A percentile compares a stretch with the other conserved stretches of the same genome.
Conservation (phyloP, 257 asterid species). For the Solanum ossicruentum region DNA sequence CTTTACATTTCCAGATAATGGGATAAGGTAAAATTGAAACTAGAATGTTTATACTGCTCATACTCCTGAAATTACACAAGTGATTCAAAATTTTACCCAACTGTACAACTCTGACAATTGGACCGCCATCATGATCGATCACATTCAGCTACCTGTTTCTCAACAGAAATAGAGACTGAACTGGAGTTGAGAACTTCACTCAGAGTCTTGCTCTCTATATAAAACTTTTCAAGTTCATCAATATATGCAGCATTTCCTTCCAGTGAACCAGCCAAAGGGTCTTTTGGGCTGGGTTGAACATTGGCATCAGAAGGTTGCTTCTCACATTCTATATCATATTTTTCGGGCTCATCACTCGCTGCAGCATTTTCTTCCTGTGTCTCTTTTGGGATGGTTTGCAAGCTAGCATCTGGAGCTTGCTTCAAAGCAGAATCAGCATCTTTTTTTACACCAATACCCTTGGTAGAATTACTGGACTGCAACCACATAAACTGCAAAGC, state of each 20-base stretch:
- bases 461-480: conserved; percentile 7
- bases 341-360: conserved; percentile 15
- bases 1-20: conserved; percentile 35
- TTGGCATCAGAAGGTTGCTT: conserved; percentile 4
- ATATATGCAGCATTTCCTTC: conserved; percentile 18
- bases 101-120: conserved; percentile 48
- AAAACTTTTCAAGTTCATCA: conserved; percentile 6
- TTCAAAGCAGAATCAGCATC: not conserved
- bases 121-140: conserved; percentile 16
- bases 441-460: not conserved
- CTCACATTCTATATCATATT: conserved; percentile 12
- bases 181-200: conserved; percentile 27
- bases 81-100: conserved; percentile 44
- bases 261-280: not conserved
- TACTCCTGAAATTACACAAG: conserved; percentile 21
- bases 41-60: conserved; percentile 30
- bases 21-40: conserved; percentile 15
- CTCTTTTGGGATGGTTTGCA: conserved; percentile 9
- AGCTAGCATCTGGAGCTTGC: conserved; percentile 1
- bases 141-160: conserved; percentile 21
- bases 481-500: conserved; percentile 63
- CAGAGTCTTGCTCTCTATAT: conserved; percentile 13
- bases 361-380: conserved; percentile 5
- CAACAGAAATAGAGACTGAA: conserved; percentile 20
- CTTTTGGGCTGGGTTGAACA: conserved; percentile 10